These are phyloP conservation scores for Penicillium brasilianum DNA, from an alignment of 2,329 filamentous ascomycete species.

Conservation along the genomic window DNA sequence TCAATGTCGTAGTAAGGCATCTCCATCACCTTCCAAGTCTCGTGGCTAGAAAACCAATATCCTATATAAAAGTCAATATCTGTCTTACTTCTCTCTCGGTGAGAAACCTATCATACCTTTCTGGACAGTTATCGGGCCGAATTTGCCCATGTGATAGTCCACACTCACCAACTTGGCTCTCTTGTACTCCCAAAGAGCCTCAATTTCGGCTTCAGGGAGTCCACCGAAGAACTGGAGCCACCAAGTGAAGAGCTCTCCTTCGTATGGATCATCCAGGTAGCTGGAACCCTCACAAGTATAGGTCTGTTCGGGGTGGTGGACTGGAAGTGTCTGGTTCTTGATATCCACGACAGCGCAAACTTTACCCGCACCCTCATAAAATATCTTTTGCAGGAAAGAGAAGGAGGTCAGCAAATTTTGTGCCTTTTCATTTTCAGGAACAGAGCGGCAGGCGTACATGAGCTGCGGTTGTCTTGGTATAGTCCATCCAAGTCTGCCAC, in stretches of 20 bases:
- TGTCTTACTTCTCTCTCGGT: neutral
- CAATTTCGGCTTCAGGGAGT: constrained; percentile 40
- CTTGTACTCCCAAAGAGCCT: constrained; percentile 48
- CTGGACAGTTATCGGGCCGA: constrained; percentile 51
- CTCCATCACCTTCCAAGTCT: constrained; percentile 52
- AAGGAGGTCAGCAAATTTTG: neutral
- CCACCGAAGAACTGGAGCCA: constrained; percentile 49
- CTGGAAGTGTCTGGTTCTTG: constrained; percentile 40
- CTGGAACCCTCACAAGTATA: constrained; percentile 46
- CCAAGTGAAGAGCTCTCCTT: constrained; percentile 51
- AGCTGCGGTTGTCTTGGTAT: constrained; percentile 44
- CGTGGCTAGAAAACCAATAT: constrained; percentile 51
- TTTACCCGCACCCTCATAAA: constrained; percentile 45
- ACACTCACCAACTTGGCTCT: constrained; percentile 44
- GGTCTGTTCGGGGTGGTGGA: constrained; percentile 33
- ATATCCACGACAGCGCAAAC: constrained; percentile 50
- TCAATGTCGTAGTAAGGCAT: constrained; percentile 52
- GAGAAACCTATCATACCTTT: constrained; percentile 32
- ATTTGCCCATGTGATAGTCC: constrained; percentile 44
- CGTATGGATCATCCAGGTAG: constrained; percentile 50
- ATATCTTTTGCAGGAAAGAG: constrained; percentile 31
- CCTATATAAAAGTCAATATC: constrained; percentile 11
- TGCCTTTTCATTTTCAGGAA: neutral
- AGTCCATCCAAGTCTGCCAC: constrained; percentile 51
- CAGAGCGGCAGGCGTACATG: constrained; percentile 26